Evolutionary conservation across 176 grass and related monocot species (phyloP).

Genomic region (Pharus latifolius): DNA sequence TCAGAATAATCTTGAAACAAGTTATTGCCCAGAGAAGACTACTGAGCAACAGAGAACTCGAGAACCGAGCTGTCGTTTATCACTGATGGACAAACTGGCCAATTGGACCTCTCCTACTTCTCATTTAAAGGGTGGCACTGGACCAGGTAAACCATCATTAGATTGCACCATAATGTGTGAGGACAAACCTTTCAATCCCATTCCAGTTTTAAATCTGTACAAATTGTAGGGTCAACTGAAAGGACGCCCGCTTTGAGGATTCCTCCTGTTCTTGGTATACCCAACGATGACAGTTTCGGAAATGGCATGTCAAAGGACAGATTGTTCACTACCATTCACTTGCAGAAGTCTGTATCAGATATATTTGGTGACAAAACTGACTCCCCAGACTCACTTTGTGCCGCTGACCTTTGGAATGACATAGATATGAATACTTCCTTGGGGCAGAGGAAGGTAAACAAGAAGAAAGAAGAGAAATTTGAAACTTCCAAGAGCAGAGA

Average conservation of each 20-base stretch:
- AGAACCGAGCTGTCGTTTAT: slow-evolving; percentile 34
- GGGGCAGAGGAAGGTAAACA: slow-evolving; percentile 17
- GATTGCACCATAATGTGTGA: slow-evolving; percentile 1
- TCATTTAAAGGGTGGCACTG: slow-evolving; percentile 10
- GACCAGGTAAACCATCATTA: neutral
- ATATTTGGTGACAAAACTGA: slow-evolving; percentile 21
- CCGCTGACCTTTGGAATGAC: slow-evolving; percentile 7
- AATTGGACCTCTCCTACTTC: slow-evolving; percentile 23
- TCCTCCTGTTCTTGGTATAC: slow-evolving; percentile 18
- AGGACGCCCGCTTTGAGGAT: slow-evolving; percentile 16
- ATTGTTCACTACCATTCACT: neutral
- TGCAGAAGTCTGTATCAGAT: slow-evolving; percentile 21
- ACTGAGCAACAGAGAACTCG: slow-evolving; percentile 9
- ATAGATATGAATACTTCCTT: slow-evolving; percentile 23
- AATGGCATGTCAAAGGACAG: neutral
- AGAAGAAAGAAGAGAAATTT: slow-evolving; percentile 22
- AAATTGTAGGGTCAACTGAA: slow-evolving; percentile 26
- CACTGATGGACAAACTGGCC: slow-evolving; percentile 35
- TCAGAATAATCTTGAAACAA: slow-evolving; percentile 19
- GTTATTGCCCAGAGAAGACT: slow-evolving; percentile 21
- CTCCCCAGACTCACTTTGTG: slow-evolving; percentile 1
- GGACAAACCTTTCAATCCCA: slow-evolving; percentile 19
- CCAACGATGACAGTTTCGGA: slow-evolving; percentile 11
- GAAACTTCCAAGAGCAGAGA: neutral
- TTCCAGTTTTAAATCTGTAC: slow-evolving; percentile 5